phyloP scores from a whole-genome alignment of 306 rosid species.

The Datisca glomerata region DNA sequence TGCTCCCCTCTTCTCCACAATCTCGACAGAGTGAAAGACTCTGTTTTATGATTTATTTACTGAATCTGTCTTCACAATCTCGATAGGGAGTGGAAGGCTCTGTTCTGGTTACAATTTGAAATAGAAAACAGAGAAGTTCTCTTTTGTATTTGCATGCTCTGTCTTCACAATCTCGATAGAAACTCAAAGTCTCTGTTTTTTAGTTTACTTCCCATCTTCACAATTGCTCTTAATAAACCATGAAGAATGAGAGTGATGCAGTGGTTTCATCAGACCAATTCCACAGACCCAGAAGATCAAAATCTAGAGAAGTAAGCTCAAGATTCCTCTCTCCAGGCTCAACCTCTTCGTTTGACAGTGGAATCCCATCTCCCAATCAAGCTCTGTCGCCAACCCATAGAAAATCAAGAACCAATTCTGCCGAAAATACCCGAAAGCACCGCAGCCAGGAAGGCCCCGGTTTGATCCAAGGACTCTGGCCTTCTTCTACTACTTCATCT shows the following conservation, averaged over 20 bases:
- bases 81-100: no score
- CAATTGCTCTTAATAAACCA: slow-evolving; percentile 1
- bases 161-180: no score
- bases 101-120: no score
- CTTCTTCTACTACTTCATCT: slow-evolving; percentile 28
- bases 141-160: no score
- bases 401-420: slow-evolving; percentile 18
- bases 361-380: slow-evolving; percentile 19
- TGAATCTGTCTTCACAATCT: no score
- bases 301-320: slow-evolving; percentile 42
- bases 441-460: slow-evolving; percentile 24
- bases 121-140: background rate
- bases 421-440: slow-evolving; percentile 11
- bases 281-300: slow-evolving; percentile 28
- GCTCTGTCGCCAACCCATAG: slow-evolving; percentile 29
- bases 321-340: slow-evolving; percentile 29
- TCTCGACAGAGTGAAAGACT: no score
- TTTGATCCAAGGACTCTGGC: slow-evolving; percentile 45
- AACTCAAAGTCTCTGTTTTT: no score
- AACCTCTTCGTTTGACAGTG: slow-evolving; percentile 17
- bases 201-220: no score
- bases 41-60: no score
- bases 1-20: no score
- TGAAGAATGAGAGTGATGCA: slow-evolving; percentile 23
- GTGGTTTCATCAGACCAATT: slow-evolving; percentile 21